phyloP scores from a whole-genome alignment of 169 alveolate species.

The Plasmodium gonderi region DNA sequence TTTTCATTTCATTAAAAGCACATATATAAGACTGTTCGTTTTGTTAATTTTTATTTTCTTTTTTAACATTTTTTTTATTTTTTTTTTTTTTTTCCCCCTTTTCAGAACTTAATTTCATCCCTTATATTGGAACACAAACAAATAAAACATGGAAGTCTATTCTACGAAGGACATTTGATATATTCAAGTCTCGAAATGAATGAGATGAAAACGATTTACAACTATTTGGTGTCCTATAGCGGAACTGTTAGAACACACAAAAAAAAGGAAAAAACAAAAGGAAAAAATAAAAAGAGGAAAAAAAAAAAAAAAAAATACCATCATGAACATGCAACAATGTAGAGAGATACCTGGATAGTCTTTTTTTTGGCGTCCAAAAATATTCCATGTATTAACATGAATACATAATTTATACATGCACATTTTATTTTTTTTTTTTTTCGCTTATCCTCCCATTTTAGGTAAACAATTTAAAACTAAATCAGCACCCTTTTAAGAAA shows the following conservation, averaged over 20 bases:
- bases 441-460: background rate
- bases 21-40: too few relatives aligned
- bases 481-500: conserved; percentile 44
- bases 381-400: background rate
- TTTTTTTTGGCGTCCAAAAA: background rate
- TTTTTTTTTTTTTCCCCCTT: background rate
- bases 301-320: too few relatives aligned
- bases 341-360: background rate
- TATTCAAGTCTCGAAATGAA: conserved; percentile 45
- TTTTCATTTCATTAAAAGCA: background rate
- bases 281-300: too few relatives aligned
- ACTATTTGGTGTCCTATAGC: conserved; percentile 52
- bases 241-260: conserved; percentile 26
- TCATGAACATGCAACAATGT: too few relatives aligned
- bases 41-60: background rate
- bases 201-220: conserved; percentile 58
- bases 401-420: background rate
- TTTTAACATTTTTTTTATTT: background rate
- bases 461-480: conserved; percentile 69
- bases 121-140: conserved; percentile 29
- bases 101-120: conserved; percentile 49
- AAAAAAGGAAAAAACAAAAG: background rate
- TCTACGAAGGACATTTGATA: conserved; percentile 56
- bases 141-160: conserved; percentile 36
- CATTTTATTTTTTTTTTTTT: background rate